phyloP scores from a whole-genome alignment of 148 eudicot genomes.

The Hydrangea macrophylla region DNA sequence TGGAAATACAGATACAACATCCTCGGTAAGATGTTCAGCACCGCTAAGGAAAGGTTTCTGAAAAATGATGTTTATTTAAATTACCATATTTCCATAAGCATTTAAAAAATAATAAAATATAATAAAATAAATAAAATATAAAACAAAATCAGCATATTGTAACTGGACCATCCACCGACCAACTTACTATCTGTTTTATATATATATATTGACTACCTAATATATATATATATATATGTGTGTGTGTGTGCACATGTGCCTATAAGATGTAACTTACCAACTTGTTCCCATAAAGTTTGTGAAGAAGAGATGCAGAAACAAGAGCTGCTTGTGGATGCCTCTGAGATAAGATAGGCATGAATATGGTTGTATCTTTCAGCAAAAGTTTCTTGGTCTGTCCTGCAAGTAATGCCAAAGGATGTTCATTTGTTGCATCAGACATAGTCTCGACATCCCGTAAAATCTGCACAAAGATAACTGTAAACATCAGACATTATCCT shows the following conservation, averaged over 20 bases:
- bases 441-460: constrained; percentile 69
- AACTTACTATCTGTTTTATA: too few relatives aligned
- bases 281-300: constrained; percentile 88
- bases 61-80: constrained; percentile 23
- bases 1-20: constrained; percentile 89
- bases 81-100: constrained; percentile 15
- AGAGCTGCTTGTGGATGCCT: constrained; percentile 76
- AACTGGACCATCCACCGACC: too few relatives aligned
- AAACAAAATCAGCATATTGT: too few relatives aligned
- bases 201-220: too few relatives aligned
- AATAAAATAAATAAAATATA: too few relatives aligned
- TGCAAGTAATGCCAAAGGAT: constrained; percentile 81
- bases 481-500: too few relatives aligned
- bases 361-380: constrained; percentile 63
- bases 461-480: constrained; percentile 42
- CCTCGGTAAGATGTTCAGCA: constrained; percentile 96
- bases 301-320: constrained; percentile 86
- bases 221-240: too few relatives aligned
- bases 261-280: constrained; percentile 82
- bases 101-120: neutral
- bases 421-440: constrained; percentile 74
- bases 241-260: too few relatives aligned
- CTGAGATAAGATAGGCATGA: constrained; percentile 72
- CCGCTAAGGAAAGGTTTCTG: constrained; percentile 91
- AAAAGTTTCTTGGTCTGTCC: constrained; percentile 77